These are phyloP conservation scores for Ophiognomonia clavigignenti-juglandacearum DNA, from an alignment of 2,329 filamentous ascomycete genomes.

Conservation along the genomic window DNA sequence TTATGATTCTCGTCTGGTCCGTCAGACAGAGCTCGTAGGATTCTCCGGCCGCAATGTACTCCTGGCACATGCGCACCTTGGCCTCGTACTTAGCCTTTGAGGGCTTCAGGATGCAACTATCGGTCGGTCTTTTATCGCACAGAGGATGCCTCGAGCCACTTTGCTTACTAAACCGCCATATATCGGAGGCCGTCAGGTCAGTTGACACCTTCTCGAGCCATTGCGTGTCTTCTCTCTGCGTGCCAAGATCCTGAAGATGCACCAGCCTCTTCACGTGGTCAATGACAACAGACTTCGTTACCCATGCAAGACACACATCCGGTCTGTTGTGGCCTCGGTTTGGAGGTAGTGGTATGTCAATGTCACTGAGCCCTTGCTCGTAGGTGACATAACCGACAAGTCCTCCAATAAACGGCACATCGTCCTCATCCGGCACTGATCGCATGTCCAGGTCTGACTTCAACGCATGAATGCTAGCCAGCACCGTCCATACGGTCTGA, in stretches of 20 bases:
- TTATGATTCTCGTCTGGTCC: constrained; percentile 61
- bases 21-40: constrained; percentile 86
- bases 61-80: constrained; percentile 65
- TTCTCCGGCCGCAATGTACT: constrained; percentile 68
- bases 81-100: constrained; percentile 48
- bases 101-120: constrained; percentile 20
- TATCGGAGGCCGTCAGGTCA: constrained; percentile 24
- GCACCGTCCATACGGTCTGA: constrained; percentile 44
- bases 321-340: constrained; percentile 42
- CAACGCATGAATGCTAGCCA: constrained; percentile 39
- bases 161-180: constrained; percentile 22
- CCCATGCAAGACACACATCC: constrained; percentile 72
- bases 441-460: constrained; percentile 16
- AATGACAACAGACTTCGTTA: constrained; percentile 71
- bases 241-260: constrained; percentile 61
- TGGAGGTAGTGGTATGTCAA: constrained; percentile 37
- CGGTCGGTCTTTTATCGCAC: constrained; percentile 17
- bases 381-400: constrained; percentile 84
- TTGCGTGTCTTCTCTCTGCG: constrained; percentile 22
- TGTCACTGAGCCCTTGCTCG: constrained; percentile 68
- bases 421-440: constrained; percentile 16
- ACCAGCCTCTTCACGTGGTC: constrained; percentile 61
- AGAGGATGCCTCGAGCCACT: constrained; percentile 17
- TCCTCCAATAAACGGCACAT: constrained; percentile 69
- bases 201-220: constrained; percentile 41